Base-by-base conservation (phyloP, 805 yeast species). In the Candida verbasci region DNA sequence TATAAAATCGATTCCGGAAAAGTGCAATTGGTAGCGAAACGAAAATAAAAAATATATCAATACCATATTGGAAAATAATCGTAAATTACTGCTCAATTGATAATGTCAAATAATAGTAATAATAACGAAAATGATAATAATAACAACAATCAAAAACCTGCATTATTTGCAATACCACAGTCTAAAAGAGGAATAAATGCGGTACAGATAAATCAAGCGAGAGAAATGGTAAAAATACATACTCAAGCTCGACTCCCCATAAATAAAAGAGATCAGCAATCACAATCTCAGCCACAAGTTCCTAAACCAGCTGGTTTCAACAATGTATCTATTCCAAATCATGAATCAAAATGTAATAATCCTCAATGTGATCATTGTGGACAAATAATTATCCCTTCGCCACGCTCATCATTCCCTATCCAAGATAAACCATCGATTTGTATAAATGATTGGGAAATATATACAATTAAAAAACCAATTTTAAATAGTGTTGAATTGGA, bases 401-500 rank as follows among this genome's bases (percentile, higher is more conserved):
- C 93, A 2, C 69, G 67, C 17, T 78, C 91, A 1, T 62, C 77
- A 6, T 61, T 70, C 39, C 94, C 93, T 0, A 47, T 79, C 9
- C 65, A 64, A 26, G 86, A 83, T 48, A 59, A 68, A 17, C 93
- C 93, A 0, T 76, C 85, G n/a, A 82, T 84, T 7, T 58, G 79
- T 2, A 69, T 84, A 3, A 72, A 74, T 35, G 76, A 79, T 37
- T 91, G 97, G 97, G 75, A 78, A 37, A 74, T 93, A 7, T 74
- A 69, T 46, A 80, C 95, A 0, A 62, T 68, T 21, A 78, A 87
- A 55, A 74, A 75, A 34, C 95, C 97, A 1, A 91, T 91, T 31
- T 62, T 87, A 42, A 82, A 74, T 45, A 70, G 88, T 1, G 66
- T 58, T 1, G 96, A 88, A 52, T 73, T 91, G 39, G 96, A 87